These are phyloP conservation scores for Bryum argenteum DNA, from an alignment of 225 moss, liverwort and hornwort genomes.

Conservation along the genomic window DNA sequence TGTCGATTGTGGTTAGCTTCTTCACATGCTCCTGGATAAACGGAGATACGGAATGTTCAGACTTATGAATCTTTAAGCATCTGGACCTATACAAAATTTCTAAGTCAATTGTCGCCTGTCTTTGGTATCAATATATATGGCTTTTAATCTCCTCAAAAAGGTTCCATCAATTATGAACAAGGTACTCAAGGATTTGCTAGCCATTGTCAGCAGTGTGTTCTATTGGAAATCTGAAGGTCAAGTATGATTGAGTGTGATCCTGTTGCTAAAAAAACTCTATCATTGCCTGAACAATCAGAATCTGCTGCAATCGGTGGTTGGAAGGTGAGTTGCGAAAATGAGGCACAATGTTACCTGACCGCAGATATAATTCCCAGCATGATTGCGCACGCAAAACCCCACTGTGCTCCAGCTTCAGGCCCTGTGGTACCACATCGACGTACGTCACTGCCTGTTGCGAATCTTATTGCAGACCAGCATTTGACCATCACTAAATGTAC, in stretches of 20 bases:
- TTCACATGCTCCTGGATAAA: conserved; percentile 53
- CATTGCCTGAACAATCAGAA: neutral
- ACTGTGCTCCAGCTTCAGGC: conserved; percentile 38
- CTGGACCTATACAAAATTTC: neutral
- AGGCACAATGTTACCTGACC: conserved; percentile 31
- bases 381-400: conserved; percentile 58
- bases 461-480: conserved; percentile 12
- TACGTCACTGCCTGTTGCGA: conserved; percentile 15
- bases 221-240: too few species aligned
- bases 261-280: too few species aligned
- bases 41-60: neutral
- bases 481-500: conserved; percentile 30
- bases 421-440: conserved; percentile 28
- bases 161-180: neutral
- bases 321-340: too few species aligned
- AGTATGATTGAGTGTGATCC: too few species aligned
- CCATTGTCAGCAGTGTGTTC: too few species aligned
- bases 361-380: conserved; percentile 48
- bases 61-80: conserved; percentile 1
- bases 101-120: neutral
- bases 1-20: conserved; percentile 53
- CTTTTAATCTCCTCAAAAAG: too few species aligned
- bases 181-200: too few species aligned
- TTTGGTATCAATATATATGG: neutral
- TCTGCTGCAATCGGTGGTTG: too few species aligned